Percentiles rank a stretch among this genome's conserved stretches.
Evolutionary conservation across 257 asterid genomes (phyloP).

Genomic region (Ilex aquifolium): DNA sequence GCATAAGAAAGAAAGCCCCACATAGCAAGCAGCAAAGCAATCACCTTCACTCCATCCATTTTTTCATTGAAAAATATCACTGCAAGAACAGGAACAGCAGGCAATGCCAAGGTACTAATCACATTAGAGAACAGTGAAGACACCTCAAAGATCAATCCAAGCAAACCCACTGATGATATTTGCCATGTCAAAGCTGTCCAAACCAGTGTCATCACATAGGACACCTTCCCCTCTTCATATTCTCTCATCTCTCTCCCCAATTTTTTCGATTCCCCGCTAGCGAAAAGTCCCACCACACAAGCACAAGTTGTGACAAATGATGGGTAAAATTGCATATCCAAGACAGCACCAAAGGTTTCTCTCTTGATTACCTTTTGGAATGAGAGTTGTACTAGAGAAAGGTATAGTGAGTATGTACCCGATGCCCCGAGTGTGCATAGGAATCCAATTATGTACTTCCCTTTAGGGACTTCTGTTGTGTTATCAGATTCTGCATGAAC

Average conservation of each 20-base stretch:
- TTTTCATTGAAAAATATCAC: constrained; percentile 32
- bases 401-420: constrained; percentile 20
- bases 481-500: constrained; percentile 23
- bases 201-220: constrained; percentile 29
- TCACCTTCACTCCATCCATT: constrained; percentile 36
- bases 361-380: constrained; percentile 26
- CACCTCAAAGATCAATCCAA: constrained; percentile 35
- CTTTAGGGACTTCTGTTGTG: constrained; percentile 10
- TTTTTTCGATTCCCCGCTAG: constrained; percentile 27
- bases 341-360: constrained; percentile 22
- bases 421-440: constrained; percentile 29
- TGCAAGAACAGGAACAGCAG: constrained; percentile 31
- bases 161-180: constrained; percentile 21
- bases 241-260: constrained; percentile 18
- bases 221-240: constrained; percentile 18
- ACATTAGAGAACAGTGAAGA: constrained; percentile 36
- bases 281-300: constrained; percentile 29
- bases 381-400: constrained; percentile 18
- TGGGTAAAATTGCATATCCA: constrained; percentile 19
- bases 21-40: constrained; percentile 29
- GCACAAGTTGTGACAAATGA: constrained; percentile 23
- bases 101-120: constrained; percentile 26
- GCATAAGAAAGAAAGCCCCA: constrained; percentile 37
- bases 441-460: constrained; percentile 25
- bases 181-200: constrained; percentile 39